These are phyloP conservation scores for Striga hermonthica DNA, from an alignment of 305 asterid genomes.

Conservation along the genomic window DNA sequence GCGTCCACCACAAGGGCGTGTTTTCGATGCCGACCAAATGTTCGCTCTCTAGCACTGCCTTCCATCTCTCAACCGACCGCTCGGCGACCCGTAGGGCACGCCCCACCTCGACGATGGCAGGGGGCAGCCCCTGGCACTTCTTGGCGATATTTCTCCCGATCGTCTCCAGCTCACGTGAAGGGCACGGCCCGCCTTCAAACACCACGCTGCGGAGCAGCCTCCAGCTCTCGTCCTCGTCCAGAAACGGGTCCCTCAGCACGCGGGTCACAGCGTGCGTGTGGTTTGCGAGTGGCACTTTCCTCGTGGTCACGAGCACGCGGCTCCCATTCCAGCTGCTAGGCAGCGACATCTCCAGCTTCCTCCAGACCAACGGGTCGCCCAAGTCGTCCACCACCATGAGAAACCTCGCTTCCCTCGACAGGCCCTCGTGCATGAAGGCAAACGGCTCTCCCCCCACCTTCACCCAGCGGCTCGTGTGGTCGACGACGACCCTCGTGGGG, in stretches of 20 bases:
- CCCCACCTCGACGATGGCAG: background rate
- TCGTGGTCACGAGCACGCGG: slow-evolving; percentile 20
- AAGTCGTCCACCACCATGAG: background rate
- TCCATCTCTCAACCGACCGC: slow-evolving; percentile 4
- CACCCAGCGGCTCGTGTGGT: background rate
- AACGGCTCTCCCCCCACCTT: background rate
- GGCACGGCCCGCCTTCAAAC: background rate
- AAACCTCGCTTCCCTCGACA: background rate
- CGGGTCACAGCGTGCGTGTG: no score
- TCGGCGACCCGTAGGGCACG: background rate
- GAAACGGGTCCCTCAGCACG: background rate
- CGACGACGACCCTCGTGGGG: no score
- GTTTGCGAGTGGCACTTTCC: background rate
- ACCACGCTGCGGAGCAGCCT: background rate
- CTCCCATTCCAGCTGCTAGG: slow-evolving; percentile 3
- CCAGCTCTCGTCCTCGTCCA: slow-evolving; percentile 15
- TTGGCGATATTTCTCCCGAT: slow-evolving; percentile 8
- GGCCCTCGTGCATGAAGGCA: background rate
- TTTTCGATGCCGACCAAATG: background rate
- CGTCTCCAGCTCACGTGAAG: background rate
- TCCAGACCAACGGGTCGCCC: background rate
- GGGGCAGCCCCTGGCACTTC: slow-evolving; percentile 22
- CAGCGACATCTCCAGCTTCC: background rate
- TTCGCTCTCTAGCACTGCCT: background rate
- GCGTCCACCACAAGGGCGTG: background rate